A percentile compares a stretch with the other conserved stretches of the same genome.
These are phyloP conservation scores for Acanthamoeba divionensis DNA, from an alignment of 208 protist genomes.

Conservation along the genomic window DNA sequence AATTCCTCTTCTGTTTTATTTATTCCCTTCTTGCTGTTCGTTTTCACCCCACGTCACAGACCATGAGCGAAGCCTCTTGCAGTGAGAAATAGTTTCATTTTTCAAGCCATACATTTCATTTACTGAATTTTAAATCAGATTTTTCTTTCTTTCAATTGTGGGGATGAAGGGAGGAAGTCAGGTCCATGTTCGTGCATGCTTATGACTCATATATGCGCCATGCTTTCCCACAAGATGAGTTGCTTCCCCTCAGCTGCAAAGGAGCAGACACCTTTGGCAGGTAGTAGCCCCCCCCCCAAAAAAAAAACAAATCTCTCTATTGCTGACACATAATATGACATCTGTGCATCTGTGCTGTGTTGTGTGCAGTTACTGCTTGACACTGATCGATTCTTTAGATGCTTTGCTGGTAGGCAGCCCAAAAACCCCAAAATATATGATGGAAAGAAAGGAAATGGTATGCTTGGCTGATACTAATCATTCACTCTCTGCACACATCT, in stretches of 20 bases:
- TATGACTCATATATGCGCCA: constrained; percentile 85
- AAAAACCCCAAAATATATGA: too few relatives aligned
- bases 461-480: too few relatives aligned
- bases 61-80: background rate
- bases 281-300: background rate
- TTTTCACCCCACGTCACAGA: too few relatives aligned
- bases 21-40: too few relatives aligned
- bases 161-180: constrained; percentile 65
- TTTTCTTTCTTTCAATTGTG: background rate
- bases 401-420: constrained; percentile 53
- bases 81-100: background rate
- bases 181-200: constrained; percentile 86
- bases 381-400: constrained; percentile 84
- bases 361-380: constrained; percentile 77
- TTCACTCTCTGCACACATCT: background rate
- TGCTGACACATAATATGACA: too few relatives aligned
- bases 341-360: too few relatives aligned
- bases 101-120: background rate
- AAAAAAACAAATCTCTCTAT: background rate
- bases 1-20: too few relatives aligned
- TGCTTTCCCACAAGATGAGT: constrained; percentile 88
- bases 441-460: background rate
- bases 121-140: background rate
- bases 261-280: constrained; percentile 49
- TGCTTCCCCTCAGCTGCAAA: constrained; percentile 78